Conservation (phyloP, 1,139 yeast genomes). For the Debaryomyces sp. region DNA sequence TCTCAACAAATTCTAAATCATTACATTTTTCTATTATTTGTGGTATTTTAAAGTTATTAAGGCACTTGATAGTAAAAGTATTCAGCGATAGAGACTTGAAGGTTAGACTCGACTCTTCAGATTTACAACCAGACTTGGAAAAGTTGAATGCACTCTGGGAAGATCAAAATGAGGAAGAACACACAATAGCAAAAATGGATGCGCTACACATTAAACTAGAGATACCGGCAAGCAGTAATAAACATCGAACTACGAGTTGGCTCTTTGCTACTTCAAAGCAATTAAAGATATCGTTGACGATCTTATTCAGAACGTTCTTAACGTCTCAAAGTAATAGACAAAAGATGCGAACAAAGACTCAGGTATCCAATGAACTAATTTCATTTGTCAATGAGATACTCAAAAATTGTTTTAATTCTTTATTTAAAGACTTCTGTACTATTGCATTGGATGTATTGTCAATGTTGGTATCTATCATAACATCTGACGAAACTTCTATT, state of each 20-base stretch:
- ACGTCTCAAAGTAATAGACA: constrained; percentile 15
- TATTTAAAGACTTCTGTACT: constrained; percentile 37
- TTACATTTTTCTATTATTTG: constrained; percentile 29
- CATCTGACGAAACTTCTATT: not conserved
- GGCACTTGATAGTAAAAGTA: constrained; percentile 25
- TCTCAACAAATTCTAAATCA: constrained; percentile 23
- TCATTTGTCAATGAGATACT: constrained; percentile 26
- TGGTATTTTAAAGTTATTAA: constrained; percentile 24
- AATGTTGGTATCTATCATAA: constrained; percentile 12
- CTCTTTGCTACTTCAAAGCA: constrained; percentile 64
- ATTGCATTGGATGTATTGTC: constrained; percentile 34
- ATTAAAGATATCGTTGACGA: constrained; percentile 48
- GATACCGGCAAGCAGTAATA: not conserved
- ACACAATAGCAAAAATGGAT: not conserved
- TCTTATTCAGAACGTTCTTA: constrained; percentile 31
- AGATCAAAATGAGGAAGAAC: constrained; percentile 8
- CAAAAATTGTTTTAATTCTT: constrained; percentile 32
- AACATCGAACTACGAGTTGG: constrained; percentile 62
- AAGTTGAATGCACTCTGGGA: constrained; percentile 25
- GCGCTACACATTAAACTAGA: constrained; percentile 12
- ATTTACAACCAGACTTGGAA: constrained; percentile 12
- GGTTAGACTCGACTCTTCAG: not conserved
- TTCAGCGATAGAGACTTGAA: constrained; percentile 25
- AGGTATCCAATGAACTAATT: constrained; percentile 25
- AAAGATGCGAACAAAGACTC: constrained; percentile 26